These are phyloP conservation scores for Vitis amurensis DNA, from an alignment of 164 flowering plant genomes.

Conservation along the genomic window DNA sequence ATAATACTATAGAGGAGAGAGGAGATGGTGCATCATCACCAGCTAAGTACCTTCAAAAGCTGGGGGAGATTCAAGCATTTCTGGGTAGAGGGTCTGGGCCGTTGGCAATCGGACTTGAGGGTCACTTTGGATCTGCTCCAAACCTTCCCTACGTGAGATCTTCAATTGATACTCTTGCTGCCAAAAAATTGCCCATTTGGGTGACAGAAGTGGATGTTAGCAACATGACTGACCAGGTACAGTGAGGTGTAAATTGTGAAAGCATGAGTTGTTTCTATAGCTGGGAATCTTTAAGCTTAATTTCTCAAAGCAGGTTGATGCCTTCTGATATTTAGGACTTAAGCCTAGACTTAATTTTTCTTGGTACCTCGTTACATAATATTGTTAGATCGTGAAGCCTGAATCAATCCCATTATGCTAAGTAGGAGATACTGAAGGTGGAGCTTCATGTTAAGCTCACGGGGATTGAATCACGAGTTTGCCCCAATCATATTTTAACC, in stretches of 20 bases:
- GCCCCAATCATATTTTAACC: no score
- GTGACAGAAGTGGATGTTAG: slow-evolving; percentile 40
- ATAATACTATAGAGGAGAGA: slow-evolving; percentile 40
- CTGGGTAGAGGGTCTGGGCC: slow-evolving; percentile 18
- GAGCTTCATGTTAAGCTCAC: no score
- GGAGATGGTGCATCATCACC: slow-evolving; percentile 23
- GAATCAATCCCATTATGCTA: no score
- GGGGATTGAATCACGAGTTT: no score
- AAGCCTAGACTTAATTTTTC: no score
- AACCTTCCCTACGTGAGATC: slow-evolving; percentile 49
- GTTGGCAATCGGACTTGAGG: slow-evolving; percentile 44
- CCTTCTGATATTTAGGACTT: no score
- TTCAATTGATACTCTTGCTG: slow-evolving; percentile 32
- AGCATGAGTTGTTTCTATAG: no score
- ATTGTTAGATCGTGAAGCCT: no score
- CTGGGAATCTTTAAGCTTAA: no score
- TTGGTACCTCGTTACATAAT: no score
- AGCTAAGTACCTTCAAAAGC: slow-evolving; percentile 23
- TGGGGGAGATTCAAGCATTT: slow-evolving; percentile 28
- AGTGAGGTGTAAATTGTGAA: neutral
- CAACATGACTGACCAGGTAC: slow-evolving; percentile 32
- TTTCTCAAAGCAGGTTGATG: no score
- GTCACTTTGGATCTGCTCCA: slow-evolving; percentile 37
- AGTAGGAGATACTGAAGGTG: no score
- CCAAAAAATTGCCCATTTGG: slow-evolving; percentile 42